Percentiles rank a stretch among this genome's conserved stretches.
phyloP scores from a whole-genome alignment of 2,329 filamentous ascomycete genomes.

The Hypoxylon sp. region DNA sequence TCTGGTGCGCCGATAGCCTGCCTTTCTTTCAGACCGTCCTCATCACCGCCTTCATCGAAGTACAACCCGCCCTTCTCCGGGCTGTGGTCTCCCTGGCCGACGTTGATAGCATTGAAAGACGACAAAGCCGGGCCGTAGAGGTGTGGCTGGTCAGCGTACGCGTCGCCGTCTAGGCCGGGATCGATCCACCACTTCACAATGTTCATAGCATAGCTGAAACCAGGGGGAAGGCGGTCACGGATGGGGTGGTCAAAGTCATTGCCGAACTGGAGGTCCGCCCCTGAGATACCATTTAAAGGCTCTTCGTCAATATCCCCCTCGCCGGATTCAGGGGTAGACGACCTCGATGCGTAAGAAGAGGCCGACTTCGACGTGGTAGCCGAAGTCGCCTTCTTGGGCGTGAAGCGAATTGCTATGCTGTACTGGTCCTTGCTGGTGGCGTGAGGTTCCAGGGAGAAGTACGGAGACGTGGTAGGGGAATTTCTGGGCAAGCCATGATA shows the following conservation, averaged over 20 bases:
- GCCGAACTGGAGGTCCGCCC: slow-evolving; percentile 82
- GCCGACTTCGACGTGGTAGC: slow-evolving; percentile 23
- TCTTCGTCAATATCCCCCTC: slow-evolving; percentile 25
- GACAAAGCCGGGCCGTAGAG: slow-evolving; percentile 84
- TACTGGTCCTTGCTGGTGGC: slow-evolving; percentile 76
- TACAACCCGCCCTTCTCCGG: slow-evolving; percentile 60
- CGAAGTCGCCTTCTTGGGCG: slow-evolving; percentile 62
- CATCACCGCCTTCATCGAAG: slow-evolving; percentile 72
- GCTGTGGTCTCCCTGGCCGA: slow-evolving; percentile 64
- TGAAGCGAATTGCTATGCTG: slow-evolving; percentile 81
- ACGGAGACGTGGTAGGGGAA: slow-evolving; percentile 75
- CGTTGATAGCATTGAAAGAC: slow-evolving; percentile 78
- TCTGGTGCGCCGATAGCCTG: slow-evolving; percentile 59
- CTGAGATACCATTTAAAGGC: slow-evolving; percentile 62
- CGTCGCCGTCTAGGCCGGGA: slow-evolving; percentile 87
- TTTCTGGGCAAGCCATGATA: slow-evolving; percentile 73
- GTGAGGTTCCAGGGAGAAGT: slow-evolving; percentile 78
- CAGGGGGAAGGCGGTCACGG: slow-evolving; percentile 82
- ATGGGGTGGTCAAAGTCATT: slow-evolving; percentile 96
- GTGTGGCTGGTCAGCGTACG: slow-evolving; percentile 85
- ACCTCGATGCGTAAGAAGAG: slow-evolving; percentile 34
- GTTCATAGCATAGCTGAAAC: slow-evolving; percentile 83
- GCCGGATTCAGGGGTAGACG: slow-evolving; percentile 2
- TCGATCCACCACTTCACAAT: slow-evolving; percentile 93
- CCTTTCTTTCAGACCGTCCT: slow-evolving; percentile 58